Evolutionary conservation across 148 eudicot species (phyloP), one percentile per base, ranked within the genome.

Genomic region (Vaccinium darrowii): DNA sequence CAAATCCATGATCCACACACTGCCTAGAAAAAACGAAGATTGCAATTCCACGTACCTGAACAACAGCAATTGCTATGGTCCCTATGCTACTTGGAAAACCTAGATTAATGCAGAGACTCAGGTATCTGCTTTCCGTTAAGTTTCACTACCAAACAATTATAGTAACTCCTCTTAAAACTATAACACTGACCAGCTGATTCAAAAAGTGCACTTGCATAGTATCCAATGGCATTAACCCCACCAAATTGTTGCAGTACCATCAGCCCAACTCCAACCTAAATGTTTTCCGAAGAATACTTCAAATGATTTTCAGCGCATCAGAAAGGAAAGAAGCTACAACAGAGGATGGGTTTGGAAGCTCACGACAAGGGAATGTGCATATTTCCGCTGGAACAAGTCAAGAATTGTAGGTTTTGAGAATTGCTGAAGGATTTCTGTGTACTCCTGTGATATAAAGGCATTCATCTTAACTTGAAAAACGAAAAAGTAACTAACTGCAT

Each of bases 191-290:
- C 95, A 75, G 95, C 95, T 76, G 94, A 92, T 86, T 86, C 88
- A 36, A 93, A 91, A 87, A 93, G 89, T 65, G 93, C 87, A 73
- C 90, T 89, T 49, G 94, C 93, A 83, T 92, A 93, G 71, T 84
- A 92, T 30, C 86, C 93, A 83, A 92, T 83, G 54, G 85, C 95
- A 71, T 91, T 92, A 58, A 91, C 91, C 69, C 95, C 94, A 89
- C 94, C 94, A 77, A 91, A 85, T 78, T 93, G 95, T 86, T 93
- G 95, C 81, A 92, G 84, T 63, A 92, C 90, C 94, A 93, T 93
- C 75, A 93, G 86, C 82, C 95, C 95, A 76, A 93, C 93, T 87
- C 95, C 95, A 72, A 93, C 93, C 95, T 93, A 80, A 23, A 56
- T 60, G 36, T 81, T 23, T 12, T 25, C 36, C 13, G 7, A 8